Evolutionary conservation across 2,329 filamentous ascomycete genomes (phyloP).

Genomic region (Neonectria punicea): DNA sequence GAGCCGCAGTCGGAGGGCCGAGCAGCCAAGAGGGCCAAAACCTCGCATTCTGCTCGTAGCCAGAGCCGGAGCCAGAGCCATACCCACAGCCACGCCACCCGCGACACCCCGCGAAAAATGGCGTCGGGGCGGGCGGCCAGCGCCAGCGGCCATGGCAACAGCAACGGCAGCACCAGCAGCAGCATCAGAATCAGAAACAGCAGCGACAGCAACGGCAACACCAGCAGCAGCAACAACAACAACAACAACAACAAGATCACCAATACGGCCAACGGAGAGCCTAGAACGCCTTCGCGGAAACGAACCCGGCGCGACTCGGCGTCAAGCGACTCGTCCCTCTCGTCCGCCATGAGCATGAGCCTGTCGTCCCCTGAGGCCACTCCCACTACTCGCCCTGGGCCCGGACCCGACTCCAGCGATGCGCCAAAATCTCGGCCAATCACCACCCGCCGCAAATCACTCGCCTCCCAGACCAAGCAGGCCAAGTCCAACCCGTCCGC

Average conservation of each 20-base stretch:
- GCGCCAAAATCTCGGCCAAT: constrained; percentile 54
- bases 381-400: constrained; percentile 35
- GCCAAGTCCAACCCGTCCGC: constrained; percentile 50
- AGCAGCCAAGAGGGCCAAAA: constrained; percentile 52
- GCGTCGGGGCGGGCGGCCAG: constrained; percentile 23
- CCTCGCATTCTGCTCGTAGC: constrained; percentile 38
- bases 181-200: background rate
- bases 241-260: too few species aligned
- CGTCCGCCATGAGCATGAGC: constrained; percentile 52
- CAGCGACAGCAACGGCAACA: background rate
- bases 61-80: constrained; percentile 18
- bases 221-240: too few species aligned
- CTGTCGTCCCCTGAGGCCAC: constrained; percentile 52
- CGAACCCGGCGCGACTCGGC: constrained; percentile 50
- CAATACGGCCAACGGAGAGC: constrained; percentile 26
- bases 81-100: constrained; percentile 33
- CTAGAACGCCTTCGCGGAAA: constrained; percentile 51
- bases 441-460: constrained; percentile 52
- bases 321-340: constrained; percentile 57
- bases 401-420: constrained; percentile 49
- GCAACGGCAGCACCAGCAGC: background rate
- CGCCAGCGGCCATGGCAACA: background rate
- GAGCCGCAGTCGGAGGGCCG: constrained; percentile 39
- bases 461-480: constrained; percentile 48
- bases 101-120: constrained; percentile 43